Percentiles rank a stretch among this genome's conserved stretches.
Evolutionary conservation across 2,329 filamentous ascomycete species (phyloP).

Genomic region (Aureobasidium lini): DNA sequence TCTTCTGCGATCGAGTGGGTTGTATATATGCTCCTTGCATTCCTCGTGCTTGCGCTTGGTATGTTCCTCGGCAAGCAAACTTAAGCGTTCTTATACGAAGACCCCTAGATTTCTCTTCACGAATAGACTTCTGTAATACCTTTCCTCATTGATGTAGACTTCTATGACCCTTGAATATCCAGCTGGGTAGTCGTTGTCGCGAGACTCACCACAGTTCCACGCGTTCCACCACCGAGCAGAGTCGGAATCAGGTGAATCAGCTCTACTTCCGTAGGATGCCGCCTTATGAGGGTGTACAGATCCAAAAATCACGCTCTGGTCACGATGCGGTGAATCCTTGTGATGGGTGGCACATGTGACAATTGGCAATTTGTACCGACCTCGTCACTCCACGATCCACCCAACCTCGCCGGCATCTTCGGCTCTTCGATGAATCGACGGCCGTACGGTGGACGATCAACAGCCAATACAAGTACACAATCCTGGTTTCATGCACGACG

Average conservation of each 20-base stretch:
- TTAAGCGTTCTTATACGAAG: background rate
- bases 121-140: conserved; percentile 3
- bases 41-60: background rate
- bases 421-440: background rate
- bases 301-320: background rate
- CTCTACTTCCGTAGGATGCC: background rate
- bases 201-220: too few relatives aligned
- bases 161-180: background rate
- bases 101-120: background rate
- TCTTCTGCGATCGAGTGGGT: background rate
- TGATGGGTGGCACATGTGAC: background rate
- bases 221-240: background rate
- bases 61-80: conserved; percentile 1
- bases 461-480: background rate
- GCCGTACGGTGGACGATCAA: background rate
- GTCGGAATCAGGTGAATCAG: background rate
- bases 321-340: background rate
- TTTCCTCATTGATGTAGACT: background rate
- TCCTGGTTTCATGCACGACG: background rate
- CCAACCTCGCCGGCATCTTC: background rate
- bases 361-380: background rate
- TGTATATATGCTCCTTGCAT: conserved; percentile 3
- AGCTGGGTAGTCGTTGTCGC: background rate
- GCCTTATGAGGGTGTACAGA: background rate
- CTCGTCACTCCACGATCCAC: background rate